Evolutionary conservation across 2,329 filamentous ascomycete genomes (phyloP).

Genomic region (Ceratocystis cubensis): DNA sequence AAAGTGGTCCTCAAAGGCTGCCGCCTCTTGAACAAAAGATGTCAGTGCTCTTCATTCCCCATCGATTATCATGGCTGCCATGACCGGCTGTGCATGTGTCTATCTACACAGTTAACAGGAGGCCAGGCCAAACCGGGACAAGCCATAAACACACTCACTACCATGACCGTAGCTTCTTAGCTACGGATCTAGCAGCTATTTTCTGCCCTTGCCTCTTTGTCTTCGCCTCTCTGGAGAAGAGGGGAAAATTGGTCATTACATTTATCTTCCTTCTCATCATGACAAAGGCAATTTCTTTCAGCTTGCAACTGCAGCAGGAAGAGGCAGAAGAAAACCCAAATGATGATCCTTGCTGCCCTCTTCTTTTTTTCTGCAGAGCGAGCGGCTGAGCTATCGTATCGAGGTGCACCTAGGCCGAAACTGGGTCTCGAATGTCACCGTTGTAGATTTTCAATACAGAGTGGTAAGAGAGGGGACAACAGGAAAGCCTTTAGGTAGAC

Average conservation of each 20-base stretch:
- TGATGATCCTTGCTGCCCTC: neutral
- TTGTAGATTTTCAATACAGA: neutral
- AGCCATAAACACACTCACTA: neutral
- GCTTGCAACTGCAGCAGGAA: conserved; percentile 1
- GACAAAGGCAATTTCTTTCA: conserved; percentile 5
- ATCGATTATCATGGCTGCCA: neutral
- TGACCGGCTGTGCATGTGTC: neutral
- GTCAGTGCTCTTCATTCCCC: conserved; percentile 1
- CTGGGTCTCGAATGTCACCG: neutral
- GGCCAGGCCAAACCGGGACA: neutral
- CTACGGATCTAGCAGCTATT: neutral
- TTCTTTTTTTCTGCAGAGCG: neutral
- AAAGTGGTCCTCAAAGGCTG: neutral
- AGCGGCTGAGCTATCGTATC: conserved; percentile 4
- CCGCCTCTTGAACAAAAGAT: neutral
- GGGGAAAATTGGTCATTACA: too few species aligned
- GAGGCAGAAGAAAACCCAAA: neutral
- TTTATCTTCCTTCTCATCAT: neutral
- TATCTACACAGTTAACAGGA: neutral
- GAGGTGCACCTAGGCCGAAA: neutral
- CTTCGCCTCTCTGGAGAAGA: neutral
- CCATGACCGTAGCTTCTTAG: neutral
- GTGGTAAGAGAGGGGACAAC: neutral
- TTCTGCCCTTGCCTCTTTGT: neutral
- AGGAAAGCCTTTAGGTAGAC: neutral